phyloP scores from a whole-genome alignment of 768 basidiomycete genomes.

The Suillus hirtellus region DNA sequence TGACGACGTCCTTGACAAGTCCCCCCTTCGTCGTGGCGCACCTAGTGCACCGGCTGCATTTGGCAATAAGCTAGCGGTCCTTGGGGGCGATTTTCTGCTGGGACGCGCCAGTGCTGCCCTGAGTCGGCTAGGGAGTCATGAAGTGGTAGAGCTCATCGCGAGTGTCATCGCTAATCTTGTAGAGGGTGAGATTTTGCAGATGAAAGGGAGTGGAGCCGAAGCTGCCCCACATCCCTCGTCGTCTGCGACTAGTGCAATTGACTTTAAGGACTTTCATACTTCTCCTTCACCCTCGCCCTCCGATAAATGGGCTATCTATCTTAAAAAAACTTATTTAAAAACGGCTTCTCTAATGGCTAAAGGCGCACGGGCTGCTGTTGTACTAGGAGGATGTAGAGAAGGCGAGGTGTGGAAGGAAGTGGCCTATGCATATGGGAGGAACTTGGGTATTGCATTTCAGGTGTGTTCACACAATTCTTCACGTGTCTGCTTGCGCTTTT shows the following conservation, averaged over 20 bases:
- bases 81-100: conserved; percentile 94
- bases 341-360: conserved; percentile 92
- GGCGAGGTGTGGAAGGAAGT: conserved; percentile 86
- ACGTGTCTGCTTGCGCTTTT: not conserved
- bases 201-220: conserved; percentile 32
- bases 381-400: conserved; percentile 79
- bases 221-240: not conserved
- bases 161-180: conserved; percentile 93
- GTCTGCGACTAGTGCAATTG: conserved; percentile 16
- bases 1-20: conserved; percentile 82
- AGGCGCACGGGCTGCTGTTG: conserved; percentile 76
- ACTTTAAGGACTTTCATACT: conserved; percentile 44
- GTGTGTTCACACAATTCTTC: conserved; percentile 40
- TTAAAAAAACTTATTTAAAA: conserved; percentile 92
- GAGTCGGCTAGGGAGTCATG: conserved; percentile 78
- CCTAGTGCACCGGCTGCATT: conserved; percentile 74
- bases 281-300: conserved; percentile 36
- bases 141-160: conserved; percentile 92
- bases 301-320: conserved; percentile 73
- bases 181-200: conserved; percentile 93
- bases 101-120: conserved; percentile 89
- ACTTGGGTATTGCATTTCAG: conserved; percentile 95
- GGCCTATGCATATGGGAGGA: conserved; percentile 89
- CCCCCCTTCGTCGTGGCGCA: conserved; percentile 67
- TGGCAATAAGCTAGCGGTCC: conserved; percentile 91